These are phyloP conservation scores for Filobasidium wieringae DNA, from an alignment of 768 basidiomycete species.

Conservation along the genomic window DNA sequence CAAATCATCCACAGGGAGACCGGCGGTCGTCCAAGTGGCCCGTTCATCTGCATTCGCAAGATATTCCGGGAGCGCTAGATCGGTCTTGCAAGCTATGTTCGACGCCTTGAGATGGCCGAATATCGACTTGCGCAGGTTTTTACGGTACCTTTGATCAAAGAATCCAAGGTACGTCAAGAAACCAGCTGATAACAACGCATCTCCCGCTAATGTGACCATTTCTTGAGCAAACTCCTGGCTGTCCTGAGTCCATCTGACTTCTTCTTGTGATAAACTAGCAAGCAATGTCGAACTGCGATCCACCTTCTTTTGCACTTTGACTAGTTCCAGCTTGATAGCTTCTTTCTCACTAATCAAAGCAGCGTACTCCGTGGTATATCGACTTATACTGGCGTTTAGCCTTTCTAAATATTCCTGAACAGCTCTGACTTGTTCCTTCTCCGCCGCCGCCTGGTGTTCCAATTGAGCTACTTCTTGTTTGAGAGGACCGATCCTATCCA, in stretches of 20 bases:
- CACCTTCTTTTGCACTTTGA: conserved; percentile 90
- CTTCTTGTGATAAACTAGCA: conserved; percentile 86
- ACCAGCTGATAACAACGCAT: conserved; percentile 86
- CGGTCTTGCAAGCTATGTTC: conserved; percentile 78
- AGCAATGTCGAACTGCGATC: conserved; percentile 92
- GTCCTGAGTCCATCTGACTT: conserved; percentile 83
- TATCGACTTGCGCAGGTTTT: conserved; percentile 72
- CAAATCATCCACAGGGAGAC: conserved; percentile 86
- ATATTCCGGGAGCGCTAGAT: conserved; percentile 87
- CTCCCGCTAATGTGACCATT: conserved; percentile 97
- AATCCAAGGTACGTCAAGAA: conserved; percentile 96
- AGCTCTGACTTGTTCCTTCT: conserved; percentile 78
- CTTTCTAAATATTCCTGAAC: conserved; percentile 87
- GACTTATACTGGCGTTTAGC: conserved; percentile 79
- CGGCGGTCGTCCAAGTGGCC: conserved; percentile 86
- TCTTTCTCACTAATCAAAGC: conserved; percentile 91
- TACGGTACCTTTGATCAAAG: conserved; percentile 97
- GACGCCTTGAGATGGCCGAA: conserved; percentile 55
- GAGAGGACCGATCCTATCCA: conserved; percentile 91
- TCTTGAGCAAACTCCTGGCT: conserved; percentile 92
- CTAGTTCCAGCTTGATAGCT: conserved; percentile 95
- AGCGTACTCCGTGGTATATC: conserved; percentile 96
- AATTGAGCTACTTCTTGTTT: conserved; percentile 89
- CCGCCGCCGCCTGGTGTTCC: conserved; percentile 84
- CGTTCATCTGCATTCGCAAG: conserved; percentile 94